Base-by-base conservation (phyloP, 352 stramenopile genomes). In the Globisporangium megalacanthum region DNA sequence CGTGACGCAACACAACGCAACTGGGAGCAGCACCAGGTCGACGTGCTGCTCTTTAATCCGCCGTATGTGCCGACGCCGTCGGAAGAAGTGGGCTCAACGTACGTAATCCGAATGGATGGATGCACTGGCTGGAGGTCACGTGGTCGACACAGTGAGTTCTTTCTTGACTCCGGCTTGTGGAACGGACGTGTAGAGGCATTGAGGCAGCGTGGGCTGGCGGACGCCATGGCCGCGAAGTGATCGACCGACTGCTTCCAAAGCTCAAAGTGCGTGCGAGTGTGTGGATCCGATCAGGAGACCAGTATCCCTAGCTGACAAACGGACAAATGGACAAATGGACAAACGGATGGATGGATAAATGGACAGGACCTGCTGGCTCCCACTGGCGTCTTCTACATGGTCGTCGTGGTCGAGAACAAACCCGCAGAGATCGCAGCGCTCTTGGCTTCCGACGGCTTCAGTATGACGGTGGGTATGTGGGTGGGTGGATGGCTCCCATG, bases 11-110 rank as follows among this genome's bases (percentile, higher is more conserved):
- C n/a, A 35, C 22, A 5, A 42, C 54, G 8, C 19, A 42, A 5
- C 19, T 57, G 49, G 48, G 25, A 33, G 39, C 61, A 82, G 67
- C 75, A 63, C 60, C 60, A 67, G 50, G 77, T 99, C 10, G 96
- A 99, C 63, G 80, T 98, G 49, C 67, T 99, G 42, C 69, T 99
- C 19, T 99, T 99, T 70, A 99, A 99, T 77, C 97, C 97, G 19
- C 97, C 97, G 11, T 99, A 99, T 64, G 97, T 99, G 52, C 95
- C 97, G 22, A 99, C 96, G 20, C 90, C 95, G 6, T 89, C 92
- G 3, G 83, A 97, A 20, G 97, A 99, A 81, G 94, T 99, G 19
- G 85, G 83, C 11, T 94, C 83, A 31, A 89, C 55, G 85, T 94
- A 83, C 49, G 73, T 58, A 20, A 19, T 57, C 14, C n/a, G 0